Percentiles rank a stretch among this genome's conserved stretches.
Evolutionary conservation across 495 filamentous ascomycete species (phyloP).

Genomic region (Neurospora tetraspora): DNA sequence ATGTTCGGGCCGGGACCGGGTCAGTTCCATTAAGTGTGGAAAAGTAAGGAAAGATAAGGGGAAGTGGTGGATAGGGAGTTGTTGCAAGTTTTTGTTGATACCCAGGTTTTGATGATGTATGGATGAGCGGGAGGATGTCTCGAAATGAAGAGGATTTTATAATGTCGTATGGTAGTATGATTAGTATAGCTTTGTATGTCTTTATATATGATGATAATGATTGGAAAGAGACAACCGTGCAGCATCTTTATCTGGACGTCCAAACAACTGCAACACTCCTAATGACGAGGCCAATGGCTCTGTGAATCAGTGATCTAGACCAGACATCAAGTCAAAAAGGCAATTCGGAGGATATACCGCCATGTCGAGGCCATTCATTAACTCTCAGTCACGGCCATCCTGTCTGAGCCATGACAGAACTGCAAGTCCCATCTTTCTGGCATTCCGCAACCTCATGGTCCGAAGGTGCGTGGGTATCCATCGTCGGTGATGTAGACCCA

Average conservation of each 20-base stretch:
- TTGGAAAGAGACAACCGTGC: background rate
- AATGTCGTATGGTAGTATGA: background rate
- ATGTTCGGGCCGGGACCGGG: conserved; percentile 28
- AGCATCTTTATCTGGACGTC: background rate
- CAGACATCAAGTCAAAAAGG: conserved; percentile 9
- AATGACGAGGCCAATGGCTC: background rate
- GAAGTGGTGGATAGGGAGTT: background rate
- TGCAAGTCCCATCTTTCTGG: conserved; percentile 69
- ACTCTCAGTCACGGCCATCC: conserved; percentile 59
- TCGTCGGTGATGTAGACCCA: background rate
- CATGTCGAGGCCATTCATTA: conserved; percentile 77
- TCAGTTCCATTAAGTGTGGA: conserved; percentile 14
- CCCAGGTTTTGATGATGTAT: background rate
- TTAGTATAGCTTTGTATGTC: background rate
- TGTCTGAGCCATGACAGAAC: conserved; percentile 76
- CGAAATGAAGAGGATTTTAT: background rate
- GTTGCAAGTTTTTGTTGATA: background rate
- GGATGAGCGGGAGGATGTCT: background rate
- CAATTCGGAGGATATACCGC: conserved; percentile 52
- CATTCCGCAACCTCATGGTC: conserved; percentile 93
- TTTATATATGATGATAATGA: background rate
- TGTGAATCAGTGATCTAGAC: conserved; percentile 3
- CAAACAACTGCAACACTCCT: background rate
- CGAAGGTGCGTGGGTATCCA: background rate
- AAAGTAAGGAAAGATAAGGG: background rate